These are phyloP conservation scores for Erucastrum elatum DNA, from an alignment of 345 rosid genomes.

Conservation along the genomic window DNA sequence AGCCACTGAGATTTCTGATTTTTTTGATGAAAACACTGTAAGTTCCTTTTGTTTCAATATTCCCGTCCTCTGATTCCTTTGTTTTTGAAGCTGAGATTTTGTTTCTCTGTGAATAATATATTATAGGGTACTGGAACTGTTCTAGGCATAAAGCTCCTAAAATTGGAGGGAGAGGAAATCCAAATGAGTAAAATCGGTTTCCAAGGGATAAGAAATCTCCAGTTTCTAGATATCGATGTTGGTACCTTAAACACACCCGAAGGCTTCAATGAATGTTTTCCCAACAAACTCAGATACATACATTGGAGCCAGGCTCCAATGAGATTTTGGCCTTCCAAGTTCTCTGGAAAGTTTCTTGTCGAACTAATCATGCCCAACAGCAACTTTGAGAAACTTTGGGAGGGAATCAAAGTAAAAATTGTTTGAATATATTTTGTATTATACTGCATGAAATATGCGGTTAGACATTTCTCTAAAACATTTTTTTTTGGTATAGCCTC, in stretches of 20 bases:
- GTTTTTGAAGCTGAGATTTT: not conserved
- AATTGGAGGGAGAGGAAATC: not conserved
- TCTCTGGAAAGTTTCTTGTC: conserved; percentile 13
- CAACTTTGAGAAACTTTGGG: conserved; percentile 30
- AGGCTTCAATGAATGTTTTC: not conserved
- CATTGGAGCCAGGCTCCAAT: not conserved
- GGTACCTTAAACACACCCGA: not conserved
- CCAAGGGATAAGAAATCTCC: not conserved
- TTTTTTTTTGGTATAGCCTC: not conserved
- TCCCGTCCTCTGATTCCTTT: not conserved
- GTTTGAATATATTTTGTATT: no score
- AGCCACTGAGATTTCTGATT: not conserved
- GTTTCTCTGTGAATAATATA: not conserved
- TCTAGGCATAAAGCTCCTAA: not conserved
- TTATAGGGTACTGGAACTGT: not conserved
- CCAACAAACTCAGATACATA: not conserved
- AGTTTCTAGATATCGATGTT: not conserved
- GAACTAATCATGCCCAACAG: conserved; percentile 7
- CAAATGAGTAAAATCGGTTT: not conserved
- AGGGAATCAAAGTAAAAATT: conserved; percentile 23
- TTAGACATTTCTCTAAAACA: not conserved
- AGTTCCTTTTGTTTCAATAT: not conserved
- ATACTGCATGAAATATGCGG: no score
- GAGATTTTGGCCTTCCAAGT: conserved; percentile 12
- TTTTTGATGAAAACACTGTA: not conserved